Evolutionary conservation across 179 eudicot species (phyloP), one percentile per base, ranked within the genome.

Genomic region (Camellia oleifera): DNA sequence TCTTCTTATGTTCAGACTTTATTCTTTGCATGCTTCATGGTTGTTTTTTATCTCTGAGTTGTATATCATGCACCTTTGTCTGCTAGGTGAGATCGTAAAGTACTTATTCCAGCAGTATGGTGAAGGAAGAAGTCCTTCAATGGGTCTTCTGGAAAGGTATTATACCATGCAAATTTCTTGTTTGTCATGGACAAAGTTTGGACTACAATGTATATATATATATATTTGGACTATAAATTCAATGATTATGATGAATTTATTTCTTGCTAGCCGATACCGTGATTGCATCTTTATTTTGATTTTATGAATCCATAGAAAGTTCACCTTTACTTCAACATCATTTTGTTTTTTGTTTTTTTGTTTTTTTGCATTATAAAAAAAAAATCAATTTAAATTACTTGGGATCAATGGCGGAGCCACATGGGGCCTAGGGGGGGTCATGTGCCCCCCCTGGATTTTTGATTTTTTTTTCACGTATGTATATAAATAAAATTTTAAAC

Each of bases 141-240:
- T 63, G 78, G 90, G 91, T 69, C 83, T 89, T 62, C 71, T 89
- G 53, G 91, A 89, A 84, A 89, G 91, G 91, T 89, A 82, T 71
- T 74, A 5, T 4, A 60, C 3, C 17, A n/a, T 45, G 69, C 11
- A 48, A 62, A 76, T 76, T 26, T 77, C 71, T 50, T 48, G 18
- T 63, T 46, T 61, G n/a, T 5, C 42, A 72, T 50, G 60, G 7
- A 56, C 10, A 56, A 54, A 54, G 12, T 32, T 26, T 23, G 66
- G 63, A 45, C 58, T 5, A 4, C 13, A 15, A 10, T 32, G 1
- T 32, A 32, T 32, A 32, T 32, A 1, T 32, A 32, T 32, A 32
- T 32, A 32, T 32, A 32, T 32, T 54, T 23, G 66, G 63, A 45
- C 58, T 5, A 4, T 20, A 15, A 10, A 75, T 60, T 45, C 63